Evolutionary conservation across 148 eudicot species (phyloP), one percentile per base, ranked within the genome.

Genomic region (Amaranthus hypochondriacus): DNA sequence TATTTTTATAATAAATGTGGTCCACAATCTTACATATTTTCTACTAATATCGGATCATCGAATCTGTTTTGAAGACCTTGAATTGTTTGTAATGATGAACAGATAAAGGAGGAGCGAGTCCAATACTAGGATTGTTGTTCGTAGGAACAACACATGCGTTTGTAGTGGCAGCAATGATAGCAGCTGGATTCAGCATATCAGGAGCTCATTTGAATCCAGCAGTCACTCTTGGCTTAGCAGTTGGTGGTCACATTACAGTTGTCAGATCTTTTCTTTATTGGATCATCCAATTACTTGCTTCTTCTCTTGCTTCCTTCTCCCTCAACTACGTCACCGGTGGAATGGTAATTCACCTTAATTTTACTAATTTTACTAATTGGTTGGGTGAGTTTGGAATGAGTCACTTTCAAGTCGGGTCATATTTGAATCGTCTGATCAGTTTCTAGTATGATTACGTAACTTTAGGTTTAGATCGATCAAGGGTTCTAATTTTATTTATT

Each of bases 151-250:
- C 97, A 44, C 97, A 92, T 62, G 85, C 93, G 6, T 77, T 92
- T 46, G 97, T 89, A 56, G 97, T 90, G 69, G 93, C 88, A 3
- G 96, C 86, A 75, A 91, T 88, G 96, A 87, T 91, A 18, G 86
- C 96, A 0, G 97, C 93, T 3, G 98, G 97, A 6, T 83, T 90
- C 65, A 84, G 84, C 18, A 87, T 95, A 43, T 95, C 93, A 7
- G 98, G 98, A 3, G 97, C 90, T 9, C 98, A 92, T 56, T 81
- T 92, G 28, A 92, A 92, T 81, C 98, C 98, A 0, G 96, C 96
- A 0, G 97, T 92, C 62, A 95, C 97, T 0, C 73, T 95, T 5
- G 98, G 96, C 6, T 84, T 95, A 0, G 88, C 87, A 5, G 78
- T 77, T 11, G 96, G 98, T 42, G 98, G 97, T 5, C 92, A 89